Base-by-base conservation (phyloP, 495 filamentous ascomycete species). In the Chlorociboria aeruginascens region DNA sequence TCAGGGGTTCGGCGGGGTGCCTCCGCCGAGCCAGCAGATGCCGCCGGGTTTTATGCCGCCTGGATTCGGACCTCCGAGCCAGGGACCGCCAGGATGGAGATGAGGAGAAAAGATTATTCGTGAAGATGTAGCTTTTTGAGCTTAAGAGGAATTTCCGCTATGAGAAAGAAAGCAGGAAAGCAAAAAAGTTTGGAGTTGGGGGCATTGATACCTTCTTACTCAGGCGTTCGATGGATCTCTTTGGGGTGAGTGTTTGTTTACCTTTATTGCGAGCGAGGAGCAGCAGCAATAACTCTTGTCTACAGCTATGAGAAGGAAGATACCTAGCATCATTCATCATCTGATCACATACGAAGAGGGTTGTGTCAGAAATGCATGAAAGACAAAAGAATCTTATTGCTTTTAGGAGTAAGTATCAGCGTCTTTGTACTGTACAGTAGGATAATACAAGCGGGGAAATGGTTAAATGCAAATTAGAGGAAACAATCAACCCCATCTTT, bases 21-120 rank as follows among this genome's bases (percentile, higher is more conserved):
- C 52, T 7, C 48, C 48, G 8, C 42, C 28, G 6, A 7, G 29
- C 7, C 46, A 45, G 9, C 35, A 38, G 29, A 52, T 55, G 55
- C 51, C 58, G 3, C 56, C 53, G 13, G 39, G 53, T 34, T 49
- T 56, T 40, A 51, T 51, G n/a, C 55, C 55, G 31, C 42, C 42
- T 33, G 42, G 42, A 1, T 44, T 44, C 39, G 54, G 46, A n/a
- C 55, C 55, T 45, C 53, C 47, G 8, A 47, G 45, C 2, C 49
- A 50, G 28, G 50, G 45, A 14, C 56, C 56, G 29, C 53, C 56
- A 6, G 58, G 58, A 7, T 61, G 54, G 28, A 48, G 58, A 43
- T 52, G 42, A 43, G 29, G 28, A 34, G 25, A 30, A 44, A 37
- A 33, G 32, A 3, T 20, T 16, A 13, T 40, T 40, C 14, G 34